phyloP scores from a whole-genome alignment of 257 asterid genomes.

The Solanum peruvianum region DNA sequence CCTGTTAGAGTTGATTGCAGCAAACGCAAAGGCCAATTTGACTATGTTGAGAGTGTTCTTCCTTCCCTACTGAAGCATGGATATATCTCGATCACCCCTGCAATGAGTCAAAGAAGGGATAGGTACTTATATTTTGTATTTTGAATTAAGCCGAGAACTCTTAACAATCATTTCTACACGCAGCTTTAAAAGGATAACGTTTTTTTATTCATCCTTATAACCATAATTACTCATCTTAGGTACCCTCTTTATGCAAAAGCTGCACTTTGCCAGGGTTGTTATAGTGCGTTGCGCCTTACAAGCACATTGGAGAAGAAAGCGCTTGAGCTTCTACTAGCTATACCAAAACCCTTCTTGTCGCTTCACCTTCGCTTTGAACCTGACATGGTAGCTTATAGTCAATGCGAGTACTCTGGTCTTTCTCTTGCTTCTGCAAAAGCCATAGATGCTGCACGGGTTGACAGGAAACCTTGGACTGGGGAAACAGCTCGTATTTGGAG shows the following conservation, averaged over 20 bases:
- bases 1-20: slow-evolving; percentile 91
- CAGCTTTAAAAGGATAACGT: neutral
- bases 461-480: slow-evolving; percentile 88
- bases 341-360: slow-evolving; percentile 96
- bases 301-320: slow-evolving; percentile 51
- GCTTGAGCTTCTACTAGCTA: slow-evolving; percentile 61
- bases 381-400: slow-evolving; percentile 98
- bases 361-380: slow-evolving; percentile 99
- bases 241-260: slow-evolving; percentile 83
- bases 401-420: slow-evolving; percentile 58
- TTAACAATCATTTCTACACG: neutral
- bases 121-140: slow-evolving; percentile 30
- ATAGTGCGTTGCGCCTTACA: slow-evolving; percentile 63
- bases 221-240: slow-evolving; percentile 30
- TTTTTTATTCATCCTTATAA: neutral
- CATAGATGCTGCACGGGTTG: slow-evolving; percentile 69
- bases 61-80: slow-evolving; percentile 77
- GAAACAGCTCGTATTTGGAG: slow-evolving; percentile 85
- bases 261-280: slow-evolving; percentile 91
- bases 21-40: slow-evolving; percentile 90
- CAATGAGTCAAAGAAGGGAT: slow-evolving; percentile 97
- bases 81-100: slow-evolving; percentile 82
- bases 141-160: neutral
- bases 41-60: slow-evolving; percentile 74
- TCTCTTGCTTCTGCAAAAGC: slow-evolving; percentile 60